Conservation (phyloP, 768 basidiomycete genomes). For the Cystobasidium ongulense region DNA sequence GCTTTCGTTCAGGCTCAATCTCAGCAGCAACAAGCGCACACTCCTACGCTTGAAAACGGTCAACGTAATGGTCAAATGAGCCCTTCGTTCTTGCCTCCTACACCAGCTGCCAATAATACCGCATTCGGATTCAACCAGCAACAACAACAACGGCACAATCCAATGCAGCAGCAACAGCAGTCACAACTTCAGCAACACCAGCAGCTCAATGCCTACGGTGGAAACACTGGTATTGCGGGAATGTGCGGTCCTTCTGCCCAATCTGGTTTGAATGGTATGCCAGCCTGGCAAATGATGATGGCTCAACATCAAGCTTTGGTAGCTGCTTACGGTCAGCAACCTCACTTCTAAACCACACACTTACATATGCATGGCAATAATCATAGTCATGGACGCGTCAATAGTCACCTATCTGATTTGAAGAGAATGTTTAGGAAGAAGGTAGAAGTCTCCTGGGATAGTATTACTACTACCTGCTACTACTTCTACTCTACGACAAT, state of each 20-base stretch:
- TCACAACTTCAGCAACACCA: not conserved
- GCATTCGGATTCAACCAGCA: not conserved
- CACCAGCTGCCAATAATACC: not conserved
- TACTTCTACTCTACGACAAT: not conserved
- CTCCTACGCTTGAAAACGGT: not conserved
- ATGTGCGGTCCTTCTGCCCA: not conserved
- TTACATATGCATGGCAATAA: no score
- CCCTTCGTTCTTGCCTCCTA: not conserved
- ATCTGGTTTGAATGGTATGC: conserved; percentile 2
- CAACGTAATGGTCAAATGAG: not conserved
- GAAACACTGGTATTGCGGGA: not conserved
- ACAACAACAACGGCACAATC: not conserved
- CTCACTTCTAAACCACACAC: not conserved
- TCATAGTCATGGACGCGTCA: no score
- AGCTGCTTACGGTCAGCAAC: conserved; percentile 9
- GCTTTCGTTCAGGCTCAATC: not conserved
- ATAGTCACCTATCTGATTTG: no score
- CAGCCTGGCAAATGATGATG: conserved; percentile 29
- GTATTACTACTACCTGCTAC: no score
- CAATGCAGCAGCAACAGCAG: not conserved
- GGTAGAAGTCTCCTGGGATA: no score
- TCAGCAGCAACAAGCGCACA: not conserved
- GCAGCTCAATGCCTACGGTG: not conserved
- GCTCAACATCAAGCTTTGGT: conserved; percentile 18
- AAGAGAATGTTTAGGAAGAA: no score